Evolutionary conservation across 2,329 filamentous ascomycete genomes (phyloP), one percentile per base, ranked within the genome.

Genomic region (Apiospora marii): DNA sequence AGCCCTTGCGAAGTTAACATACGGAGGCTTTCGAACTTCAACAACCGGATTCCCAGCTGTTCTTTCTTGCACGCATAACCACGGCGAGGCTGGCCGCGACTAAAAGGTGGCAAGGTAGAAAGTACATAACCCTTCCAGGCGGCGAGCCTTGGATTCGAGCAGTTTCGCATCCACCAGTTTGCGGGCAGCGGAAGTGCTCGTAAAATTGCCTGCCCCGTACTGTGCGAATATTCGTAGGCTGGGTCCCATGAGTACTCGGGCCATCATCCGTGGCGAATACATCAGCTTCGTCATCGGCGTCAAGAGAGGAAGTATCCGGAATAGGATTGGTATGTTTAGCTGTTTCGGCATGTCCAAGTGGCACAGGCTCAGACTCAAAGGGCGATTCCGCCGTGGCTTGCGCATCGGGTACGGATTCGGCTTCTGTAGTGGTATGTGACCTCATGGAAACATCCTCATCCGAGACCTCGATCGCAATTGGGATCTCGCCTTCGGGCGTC

Each of bases 331-430:
- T 61, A 37, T 61, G 3, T n/a, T 16, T 61, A 61, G 30, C 16
- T 34, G 30, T 61, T 61, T 61, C 53, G 53, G 53, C 30, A 61
- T 37, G 53, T 61, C 30, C 19, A 61, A 61, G 30, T 61, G 30
- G 30, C 14, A 12, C 30, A 61, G 30, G 27, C 41, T 43, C 12
- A 43, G 10, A 8, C 44, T 48, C 16, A 48, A 48, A 48, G 16
- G 44, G 44, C 44, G 44, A 48, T 48, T 48, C 44, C 44, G 44
- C 44, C 16, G 16, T 48, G 44, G 19, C 16, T 48, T 48, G 16
- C 44, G 44, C 6, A 48, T 48, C 44, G 44, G 44, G 44, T 48
- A 48, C 44, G 44, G 44, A 4, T 48, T 34, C 30, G 10, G 30
- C 53, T 61, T 61, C 16, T 30, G 30, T 61, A 22, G 19, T 61